Evolutionary conservation across 306 rosid genomes (phyloP).

Genomic region (Dicorynia guianensis): DNA sequence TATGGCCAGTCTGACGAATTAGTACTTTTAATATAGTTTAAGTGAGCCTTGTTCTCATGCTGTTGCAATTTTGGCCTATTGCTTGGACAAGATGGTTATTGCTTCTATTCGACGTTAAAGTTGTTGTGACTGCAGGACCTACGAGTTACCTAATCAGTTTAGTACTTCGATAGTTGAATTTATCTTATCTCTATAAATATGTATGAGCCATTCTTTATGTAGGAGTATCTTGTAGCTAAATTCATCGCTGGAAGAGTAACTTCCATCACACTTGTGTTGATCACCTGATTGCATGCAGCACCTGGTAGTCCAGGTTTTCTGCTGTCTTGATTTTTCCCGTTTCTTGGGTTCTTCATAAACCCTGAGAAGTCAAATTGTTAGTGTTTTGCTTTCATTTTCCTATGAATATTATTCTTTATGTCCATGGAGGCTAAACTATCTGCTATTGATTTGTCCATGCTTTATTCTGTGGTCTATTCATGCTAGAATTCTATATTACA

Average conservation of each 20-base stretch:
- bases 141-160: conserved; percentile 10
- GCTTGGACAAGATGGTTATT: not conserved
- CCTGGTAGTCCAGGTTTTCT: conserved; percentile 6
- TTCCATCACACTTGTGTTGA: conserved; percentile 22
- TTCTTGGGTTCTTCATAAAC: conserved; percentile 19
- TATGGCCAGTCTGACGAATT: conserved; percentile 3
- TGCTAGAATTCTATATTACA: not conserved
- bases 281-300: not conserved
- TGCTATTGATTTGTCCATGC: not conserved
- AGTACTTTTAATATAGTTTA: conserved; percentile 8
- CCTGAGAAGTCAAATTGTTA: conserved; percentile 5
- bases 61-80: conserved; percentile 5
- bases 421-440: not conserved
- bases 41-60: conserved; percentile 12
- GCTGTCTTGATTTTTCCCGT: conserved; percentile 15
- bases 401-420: conserved; percentile 11
- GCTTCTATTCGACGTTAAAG: not conserved
- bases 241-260: not conserved
- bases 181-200: not conserved
- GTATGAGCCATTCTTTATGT: conserved; percentile 3
- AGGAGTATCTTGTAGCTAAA: not conserved
- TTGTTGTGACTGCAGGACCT: conserved; percentile 1
- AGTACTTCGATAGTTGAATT: conserved; percentile 25
- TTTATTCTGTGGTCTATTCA: not conserved
- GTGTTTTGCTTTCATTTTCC: not conserved